Conservation (phyloP, 202 grass and related monocot genomes). For the Miscanthus sacchariflorus region DNA sequence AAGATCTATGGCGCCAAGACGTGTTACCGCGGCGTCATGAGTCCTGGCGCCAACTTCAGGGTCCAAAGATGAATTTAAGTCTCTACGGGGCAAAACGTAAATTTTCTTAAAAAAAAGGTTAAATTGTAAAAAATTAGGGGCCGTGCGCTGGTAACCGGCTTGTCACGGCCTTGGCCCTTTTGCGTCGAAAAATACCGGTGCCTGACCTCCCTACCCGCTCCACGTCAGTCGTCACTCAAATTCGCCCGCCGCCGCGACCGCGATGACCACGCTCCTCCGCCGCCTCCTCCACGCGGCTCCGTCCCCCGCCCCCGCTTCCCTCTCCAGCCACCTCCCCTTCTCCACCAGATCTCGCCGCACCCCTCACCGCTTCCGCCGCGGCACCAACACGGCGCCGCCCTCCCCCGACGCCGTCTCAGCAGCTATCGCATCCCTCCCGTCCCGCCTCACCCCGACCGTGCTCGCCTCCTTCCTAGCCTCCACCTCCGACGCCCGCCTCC, state of each 20-base stretch:
- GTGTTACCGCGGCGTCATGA: too few species aligned
- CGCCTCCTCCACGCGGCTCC: constrained; percentile 19
- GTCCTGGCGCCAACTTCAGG: too few species aligned
- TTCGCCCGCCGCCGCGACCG: constrained; percentile 41
- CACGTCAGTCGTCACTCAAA: constrained; percentile 8
- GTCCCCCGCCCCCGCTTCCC: background rate
- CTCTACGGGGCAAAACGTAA: too few species aligned
- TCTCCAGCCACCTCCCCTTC: constrained; percentile 35
- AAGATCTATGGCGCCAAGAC: too few species aligned
- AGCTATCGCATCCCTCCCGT: constrained; percentile 68
- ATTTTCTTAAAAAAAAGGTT: too few species aligned
- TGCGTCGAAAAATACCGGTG: too few species aligned
- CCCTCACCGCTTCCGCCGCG: constrained; percentile 54
- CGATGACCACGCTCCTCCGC: constrained; percentile 46
- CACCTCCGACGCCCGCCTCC: constrained; percentile 62
- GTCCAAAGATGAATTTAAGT: too few species aligned
- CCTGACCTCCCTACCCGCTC: background rate
- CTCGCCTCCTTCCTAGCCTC: constrained; percentile 58
- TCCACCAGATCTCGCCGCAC: constrained; percentile 50
- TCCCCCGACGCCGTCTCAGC: constrained; percentile 61
- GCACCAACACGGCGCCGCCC: constrained; percentile 36
- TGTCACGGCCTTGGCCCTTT: too few species aligned
- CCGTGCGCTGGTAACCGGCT: too few species aligned
- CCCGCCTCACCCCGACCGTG: constrained; percentile 67
- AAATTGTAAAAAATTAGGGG: too few species aligned